These are phyloP conservation scores for Ophiostoma triangulosporum DNA, from an alignment of 2,329 filamentous ascomycete genomes.

Conservation along the genomic window DNA sequence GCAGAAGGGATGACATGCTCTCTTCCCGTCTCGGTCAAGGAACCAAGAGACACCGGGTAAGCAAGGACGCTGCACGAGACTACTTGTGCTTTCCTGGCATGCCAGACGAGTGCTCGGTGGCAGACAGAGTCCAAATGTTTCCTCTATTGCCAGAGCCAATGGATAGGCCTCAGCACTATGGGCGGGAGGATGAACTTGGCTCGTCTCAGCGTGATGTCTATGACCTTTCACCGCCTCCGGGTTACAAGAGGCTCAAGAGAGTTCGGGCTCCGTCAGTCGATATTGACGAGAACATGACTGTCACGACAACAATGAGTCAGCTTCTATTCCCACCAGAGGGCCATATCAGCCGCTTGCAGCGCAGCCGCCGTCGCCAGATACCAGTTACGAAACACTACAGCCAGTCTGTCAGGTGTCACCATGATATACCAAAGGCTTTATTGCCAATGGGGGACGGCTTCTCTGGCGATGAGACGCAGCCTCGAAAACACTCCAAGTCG, in stretches of 20 bases:
- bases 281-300: background rate
- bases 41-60: background rate
- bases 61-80: background rate
- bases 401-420: background rate
- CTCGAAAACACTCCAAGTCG: background rate
- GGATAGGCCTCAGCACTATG: background rate
- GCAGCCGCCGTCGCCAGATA: background rate
- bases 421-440: background rate
- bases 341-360: background rate
- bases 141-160: background rate
- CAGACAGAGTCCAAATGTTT: background rate
- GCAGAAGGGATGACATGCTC: background rate
- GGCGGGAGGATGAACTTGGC: background rate
- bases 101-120: background rate
- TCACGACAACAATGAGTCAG: background rate
- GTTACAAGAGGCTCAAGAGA: conserved; percentile 12
- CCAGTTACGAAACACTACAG: background rate
- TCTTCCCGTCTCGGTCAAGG: conserved; percentile 4
- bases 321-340: background rate
- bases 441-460: conserved; percentile 11
- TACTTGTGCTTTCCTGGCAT: background rate
- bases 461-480: conserved; percentile 11
- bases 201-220: conserved; percentile 5
- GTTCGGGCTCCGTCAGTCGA: background rate
- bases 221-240: conserved; percentile 7